Evolutionary conservation across 2,329 filamentous ascomycete genomes (phyloP), one percentile per base, ranked within the genome.

Genomic region (Pseudogymnoascus sp.): DNA sequence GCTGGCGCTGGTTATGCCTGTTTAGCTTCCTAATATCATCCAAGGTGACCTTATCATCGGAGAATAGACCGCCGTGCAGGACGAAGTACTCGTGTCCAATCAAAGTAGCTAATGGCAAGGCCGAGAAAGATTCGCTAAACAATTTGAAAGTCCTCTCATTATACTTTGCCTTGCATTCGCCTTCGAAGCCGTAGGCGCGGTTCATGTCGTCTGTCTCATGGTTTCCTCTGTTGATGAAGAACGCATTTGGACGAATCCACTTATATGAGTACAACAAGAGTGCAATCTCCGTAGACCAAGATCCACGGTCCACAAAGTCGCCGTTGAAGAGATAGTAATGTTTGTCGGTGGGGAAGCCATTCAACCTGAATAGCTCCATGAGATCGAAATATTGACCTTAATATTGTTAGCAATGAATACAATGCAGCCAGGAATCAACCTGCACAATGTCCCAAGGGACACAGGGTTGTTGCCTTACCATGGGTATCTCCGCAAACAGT

Each of bases 151-250:
- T 84, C 50, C 90, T 83, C 62, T 72, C 94, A 73, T 90, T 97
- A 76, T 99, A 99, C 77, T 99, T 99, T 68, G 91, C 90, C 75
- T 93, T 94, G 80, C 94, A 97, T 74, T 99, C 94, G 71, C 94
- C 94, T 75, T 99, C 94, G 70, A 99, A 99, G 15, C 94, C 94
- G 72, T 99, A 99, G 60, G 94, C 92, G 67, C 91, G 86, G 80
- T 99, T 99, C 94, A 99, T 99, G 75, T 97, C 93, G 73, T 97
- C 93, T 57, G 94, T 97, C 78, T 99, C 94, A 76, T 99, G 94
- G 76, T 99, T 99, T 68, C 94, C 94, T 64, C 94, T 86, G 80
- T 99, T 99, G 66, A 99, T 79, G 83, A 96, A 97, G 81, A 99
- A 93, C 60, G 81, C 85, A 43, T 85, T 83, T 6, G 94, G 94